Conservation (phyloP, 805 yeast genomes). For the Yarrowia hollandica region DNA sequence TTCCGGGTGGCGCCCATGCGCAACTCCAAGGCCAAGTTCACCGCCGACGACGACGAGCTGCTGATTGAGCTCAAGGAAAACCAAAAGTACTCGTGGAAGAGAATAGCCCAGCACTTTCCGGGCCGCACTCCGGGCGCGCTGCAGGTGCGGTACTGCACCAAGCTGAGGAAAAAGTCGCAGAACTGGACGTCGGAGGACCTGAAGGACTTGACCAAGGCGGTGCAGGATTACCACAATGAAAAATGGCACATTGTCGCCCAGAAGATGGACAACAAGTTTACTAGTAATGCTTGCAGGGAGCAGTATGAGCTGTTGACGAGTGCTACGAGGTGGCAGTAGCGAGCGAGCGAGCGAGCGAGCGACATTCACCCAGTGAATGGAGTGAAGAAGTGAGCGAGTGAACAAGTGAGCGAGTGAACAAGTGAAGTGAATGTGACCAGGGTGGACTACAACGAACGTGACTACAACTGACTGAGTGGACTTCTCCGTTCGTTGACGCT, state of each 20-base stretch:
- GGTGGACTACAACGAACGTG: no score
- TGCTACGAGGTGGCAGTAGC: conserved; percentile 19
- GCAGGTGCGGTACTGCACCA: conserved; percentile 52
- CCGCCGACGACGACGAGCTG: conserved; percentile 38
- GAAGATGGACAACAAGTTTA: conserved; percentile 34
- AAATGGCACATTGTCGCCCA: conserved; percentile 35
- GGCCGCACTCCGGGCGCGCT: conserved; percentile 82
- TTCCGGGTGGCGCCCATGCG: conserved; percentile 2
- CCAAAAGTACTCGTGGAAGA: conserved; percentile 79
- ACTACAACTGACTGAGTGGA: no score
- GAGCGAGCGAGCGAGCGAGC: not conserved
- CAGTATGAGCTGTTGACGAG: conserved; percentile 30
- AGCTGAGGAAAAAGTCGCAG: conserved; percentile 33
- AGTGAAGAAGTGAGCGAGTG: no score
- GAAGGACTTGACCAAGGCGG: conserved; percentile 31
- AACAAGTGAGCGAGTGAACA: no score
- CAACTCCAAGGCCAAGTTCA: conserved; percentile 35
- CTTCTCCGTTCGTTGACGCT: no score
- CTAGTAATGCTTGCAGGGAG: conserved; percentile 33
- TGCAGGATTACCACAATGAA: conserved; percentile 34
- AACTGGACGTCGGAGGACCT: conserved; percentile 34
- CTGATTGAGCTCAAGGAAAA: conserved; percentile 57
- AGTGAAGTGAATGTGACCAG: no score
- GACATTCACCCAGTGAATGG: no score
- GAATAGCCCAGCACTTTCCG: conserved; percentile 68